Evolutionary conservation across 2,329 filamentous ascomycete species (phyloP).

Genomic region (Penicillium digitatum): DNA sequence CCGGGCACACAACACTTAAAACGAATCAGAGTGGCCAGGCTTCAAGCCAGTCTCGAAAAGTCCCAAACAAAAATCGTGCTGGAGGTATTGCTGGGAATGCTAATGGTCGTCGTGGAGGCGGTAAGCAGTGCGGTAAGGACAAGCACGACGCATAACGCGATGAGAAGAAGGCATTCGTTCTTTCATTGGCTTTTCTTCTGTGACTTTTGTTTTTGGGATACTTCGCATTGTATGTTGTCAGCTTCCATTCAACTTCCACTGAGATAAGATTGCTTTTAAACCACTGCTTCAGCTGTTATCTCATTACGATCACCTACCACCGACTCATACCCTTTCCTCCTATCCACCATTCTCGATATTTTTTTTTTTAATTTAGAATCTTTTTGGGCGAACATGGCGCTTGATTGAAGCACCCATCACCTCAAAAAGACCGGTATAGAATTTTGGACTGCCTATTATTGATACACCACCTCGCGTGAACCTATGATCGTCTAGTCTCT

Average conservation of each 20-base stretch:
- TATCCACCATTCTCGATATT: background rate
- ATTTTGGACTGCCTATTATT: background rate
- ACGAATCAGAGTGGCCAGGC: slow-evolving; percentile 14
- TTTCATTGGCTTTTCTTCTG: background rate
- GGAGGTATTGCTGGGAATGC: slow-evolving; percentile 4
- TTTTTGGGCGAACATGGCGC: background rate
- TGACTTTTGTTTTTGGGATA: background rate
- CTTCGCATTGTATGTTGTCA: background rate
- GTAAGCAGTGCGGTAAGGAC: slow-evolving; percentile 17
- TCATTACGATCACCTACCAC: background rate
- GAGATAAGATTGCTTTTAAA: background rate
- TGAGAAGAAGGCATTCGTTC: background rate
- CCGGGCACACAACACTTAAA: slow-evolving; percentile 5
- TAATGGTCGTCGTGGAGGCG: slow-evolving; percentile 26
- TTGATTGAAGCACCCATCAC: background rate
- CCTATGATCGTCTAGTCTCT: background rate
- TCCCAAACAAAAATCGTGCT: slow-evolving; percentile 11
- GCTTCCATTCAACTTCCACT: background rate
- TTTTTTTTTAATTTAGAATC: background rate
- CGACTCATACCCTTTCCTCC: background rate
- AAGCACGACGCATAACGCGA: slow-evolving; percentile 14
- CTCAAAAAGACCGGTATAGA: background rate
- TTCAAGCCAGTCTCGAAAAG: slow-evolving; percentile 9
- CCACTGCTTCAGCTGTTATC: background rate
- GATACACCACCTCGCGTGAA: background rate